These are phyloP conservation scores for Bauhinia variegata DNA, from an alignment of 306 rosid genomes.

Conservation along the genomic window DNA sequence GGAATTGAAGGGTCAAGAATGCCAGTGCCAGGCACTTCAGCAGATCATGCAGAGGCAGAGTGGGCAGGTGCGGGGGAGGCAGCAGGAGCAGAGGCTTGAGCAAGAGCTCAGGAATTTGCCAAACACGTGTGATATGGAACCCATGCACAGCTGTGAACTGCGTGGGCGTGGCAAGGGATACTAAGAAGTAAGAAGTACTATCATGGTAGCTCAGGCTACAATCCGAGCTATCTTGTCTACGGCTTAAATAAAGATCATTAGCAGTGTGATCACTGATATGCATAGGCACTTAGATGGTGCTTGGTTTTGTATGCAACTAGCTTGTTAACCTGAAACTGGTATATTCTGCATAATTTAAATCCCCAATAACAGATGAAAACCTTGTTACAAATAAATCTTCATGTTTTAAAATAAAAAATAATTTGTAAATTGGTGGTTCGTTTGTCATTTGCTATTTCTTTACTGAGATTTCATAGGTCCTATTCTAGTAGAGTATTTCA, in stretches of 20 bases:
- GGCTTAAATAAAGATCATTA: conserved; percentile 21
- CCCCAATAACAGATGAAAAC: too few species aligned
- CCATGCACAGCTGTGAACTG: conserved; percentile 11
- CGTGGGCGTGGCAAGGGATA: neutral
- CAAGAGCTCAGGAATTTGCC: conserved; percentile 15
- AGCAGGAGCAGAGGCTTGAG: neutral
- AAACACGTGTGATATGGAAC: neutral
- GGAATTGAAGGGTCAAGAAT: neutral
- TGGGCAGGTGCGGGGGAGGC: neutral
- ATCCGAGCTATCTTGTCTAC: neutral
- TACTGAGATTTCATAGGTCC: too few species aligned
- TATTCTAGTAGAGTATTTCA: too few species aligned
- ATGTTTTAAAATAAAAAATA: too few species aligned
- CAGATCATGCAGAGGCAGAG: conserved; percentile 7
- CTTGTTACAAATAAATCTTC: too few species aligned
- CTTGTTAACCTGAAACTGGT: too few species aligned
- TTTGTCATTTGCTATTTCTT: too few species aligned
- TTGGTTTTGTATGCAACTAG: too few species aligned
- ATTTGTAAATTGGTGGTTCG: too few species aligned
- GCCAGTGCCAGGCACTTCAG: conserved; percentile 43
- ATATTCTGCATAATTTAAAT: too few species aligned
- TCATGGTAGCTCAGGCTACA: neutral
- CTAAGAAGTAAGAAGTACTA: neutral
- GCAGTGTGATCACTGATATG: neutral
- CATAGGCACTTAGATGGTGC: too few species aligned